phyloP scores from a whole-genome alignment of 164 flowering plant species.

The Brasenia schreberi region DNA sequence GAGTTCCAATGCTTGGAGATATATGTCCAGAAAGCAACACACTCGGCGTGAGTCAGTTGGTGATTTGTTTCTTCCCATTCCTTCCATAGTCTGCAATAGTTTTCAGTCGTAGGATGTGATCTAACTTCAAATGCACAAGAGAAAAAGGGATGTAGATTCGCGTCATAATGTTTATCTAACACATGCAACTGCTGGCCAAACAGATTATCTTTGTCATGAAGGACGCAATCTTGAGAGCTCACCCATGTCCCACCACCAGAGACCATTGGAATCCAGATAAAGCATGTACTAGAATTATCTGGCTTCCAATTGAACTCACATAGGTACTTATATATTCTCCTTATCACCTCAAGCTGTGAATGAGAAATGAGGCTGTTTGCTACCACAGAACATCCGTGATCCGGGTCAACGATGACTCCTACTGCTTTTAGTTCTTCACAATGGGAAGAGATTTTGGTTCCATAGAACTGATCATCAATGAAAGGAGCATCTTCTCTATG shows the following conservation, averaged over 20 bases:
- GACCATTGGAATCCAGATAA: slow-evolving; percentile 49
- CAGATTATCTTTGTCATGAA: slow-evolving; percentile 33
- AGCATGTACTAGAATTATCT: slow-evolving; percentile 7
- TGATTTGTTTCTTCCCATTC: slow-evolving; percentile 31
- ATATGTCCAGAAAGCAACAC: slow-evolving; percentile 44
- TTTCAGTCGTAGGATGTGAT: slow-evolving; percentile 30
- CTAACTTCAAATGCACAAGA: slow-evolving; percentile 27
- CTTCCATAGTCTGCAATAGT: slow-evolving; percentile 45
- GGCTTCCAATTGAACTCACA: slow-evolving; percentile 24
- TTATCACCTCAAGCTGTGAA: slow-evolving; percentile 19
- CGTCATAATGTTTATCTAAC: slow-evolving; percentile 31
- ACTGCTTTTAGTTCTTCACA: slow-evolving; percentile 29
- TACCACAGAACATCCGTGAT: slow-evolving; percentile 28
- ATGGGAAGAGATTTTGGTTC: slow-evolving; percentile 22
- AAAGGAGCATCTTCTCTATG: slow-evolving; percentile 48
- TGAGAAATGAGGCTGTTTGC: slow-evolving; percentile 23
- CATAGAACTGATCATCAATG: slow-evolving; percentile 49
- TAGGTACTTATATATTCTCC: slow-evolving; percentile 36
- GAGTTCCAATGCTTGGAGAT: slow-evolving; percentile 21
- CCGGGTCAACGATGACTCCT: slow-evolving; percentile 29
- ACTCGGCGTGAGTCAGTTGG: slow-evolving; percentile 23
- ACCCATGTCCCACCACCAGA: slow-evolving; percentile 35
- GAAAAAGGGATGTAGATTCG: slow-evolving; percentile 27
- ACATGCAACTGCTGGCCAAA: slow-evolving; percentile 31
- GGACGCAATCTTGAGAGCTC: slow-evolving; percentile 29